Evolutionary conservation across 192 early-diverging fungal genomes (phyloP).

Genomic region (Umbelopsis vinacea): DNA sequence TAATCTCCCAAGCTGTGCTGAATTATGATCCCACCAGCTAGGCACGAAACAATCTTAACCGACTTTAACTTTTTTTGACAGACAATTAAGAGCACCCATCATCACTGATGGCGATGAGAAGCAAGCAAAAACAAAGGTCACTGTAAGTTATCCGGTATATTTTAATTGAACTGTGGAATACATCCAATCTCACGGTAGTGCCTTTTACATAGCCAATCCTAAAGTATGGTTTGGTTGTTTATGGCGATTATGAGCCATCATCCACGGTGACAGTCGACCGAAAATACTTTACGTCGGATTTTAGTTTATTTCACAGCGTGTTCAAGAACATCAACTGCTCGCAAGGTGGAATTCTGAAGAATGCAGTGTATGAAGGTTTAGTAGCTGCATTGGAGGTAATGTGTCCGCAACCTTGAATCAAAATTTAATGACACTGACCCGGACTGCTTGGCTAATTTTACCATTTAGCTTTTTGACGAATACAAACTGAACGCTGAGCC

Average conservation of each 20-base stretch:
- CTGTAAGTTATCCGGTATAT: conserved; percentile 40
- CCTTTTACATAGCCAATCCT: conserved; percentile 47
- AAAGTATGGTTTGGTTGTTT: conserved; percentile 57
- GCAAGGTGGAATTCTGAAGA: conserved; percentile 57
- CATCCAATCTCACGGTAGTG: background rate
- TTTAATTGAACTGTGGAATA: background rate
- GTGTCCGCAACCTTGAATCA: background rate
- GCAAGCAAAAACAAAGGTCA: conserved; percentile 52
- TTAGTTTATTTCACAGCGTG: conserved; percentile 48
- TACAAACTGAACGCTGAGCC: conserved; percentile 36
- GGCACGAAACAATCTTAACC: background rate
- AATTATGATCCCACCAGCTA: background rate
- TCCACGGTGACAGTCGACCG: conserved; percentile 55
- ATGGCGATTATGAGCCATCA: conserved; percentile 57
- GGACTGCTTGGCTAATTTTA: background rate
- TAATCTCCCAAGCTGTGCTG: background rate
- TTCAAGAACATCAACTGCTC: conserved; percentile 50
- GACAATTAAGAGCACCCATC: conserved; percentile 55
- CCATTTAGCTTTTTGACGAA: conserved; percentile 61
- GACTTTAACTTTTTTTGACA: conserved; percentile 22
- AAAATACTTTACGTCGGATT: conserved; percentile 55
- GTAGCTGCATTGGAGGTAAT: conserved; percentile 65
- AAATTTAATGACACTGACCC: background rate
- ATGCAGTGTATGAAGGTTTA: conserved; percentile 67
- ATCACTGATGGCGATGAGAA: conserved; percentile 50